Percentiles rank a stretch among this genome's conserved stretches.
phyloP scores from a whole-genome alignment of 1,284 basidiomycete species.

The Fistulina hepatica region DNA sequence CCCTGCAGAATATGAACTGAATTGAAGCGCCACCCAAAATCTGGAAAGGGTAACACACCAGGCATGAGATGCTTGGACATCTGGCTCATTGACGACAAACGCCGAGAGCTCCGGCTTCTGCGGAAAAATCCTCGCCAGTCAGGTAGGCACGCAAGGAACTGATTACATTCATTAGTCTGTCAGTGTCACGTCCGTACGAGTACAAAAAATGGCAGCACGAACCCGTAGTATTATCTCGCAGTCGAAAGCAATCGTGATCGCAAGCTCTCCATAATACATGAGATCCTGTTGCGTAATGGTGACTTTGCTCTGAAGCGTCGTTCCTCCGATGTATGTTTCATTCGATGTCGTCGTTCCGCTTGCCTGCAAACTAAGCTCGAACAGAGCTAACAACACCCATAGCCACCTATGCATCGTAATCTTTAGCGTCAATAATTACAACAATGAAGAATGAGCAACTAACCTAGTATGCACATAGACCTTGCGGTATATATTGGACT shows the following conservation, averaged over 20 bases:
- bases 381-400: conserved; percentile 72
- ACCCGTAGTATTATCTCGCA: conserved; percentile 80
- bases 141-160: conserved; percentile 39
- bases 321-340: no score
- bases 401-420: conserved; percentile 53
- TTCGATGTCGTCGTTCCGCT: conserved; percentile 54
- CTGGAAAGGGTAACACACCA: no score
- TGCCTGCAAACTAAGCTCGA: conserved; percentile 70
- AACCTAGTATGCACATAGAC: neutral
- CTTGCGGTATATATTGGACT: no score
- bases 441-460: conserved; percentile 16
- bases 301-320: no score
- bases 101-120: no score
- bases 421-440: conserved; percentile 36
- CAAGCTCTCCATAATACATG: conserved; percentile 63
- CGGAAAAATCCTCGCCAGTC: conserved; percentile 77
- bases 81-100: no score
- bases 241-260: conserved; percentile 79
- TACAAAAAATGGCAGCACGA: no score
- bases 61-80: no score
- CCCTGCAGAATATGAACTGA: neutral
- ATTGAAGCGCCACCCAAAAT: no score
- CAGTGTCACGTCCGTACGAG: no score
- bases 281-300: conserved; percentile 28
- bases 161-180: no score